Evolutionary conservation across 495 filamentous ascomycete genomes (phyloP).

Genomic region (Platismatia glauca): DNA sequence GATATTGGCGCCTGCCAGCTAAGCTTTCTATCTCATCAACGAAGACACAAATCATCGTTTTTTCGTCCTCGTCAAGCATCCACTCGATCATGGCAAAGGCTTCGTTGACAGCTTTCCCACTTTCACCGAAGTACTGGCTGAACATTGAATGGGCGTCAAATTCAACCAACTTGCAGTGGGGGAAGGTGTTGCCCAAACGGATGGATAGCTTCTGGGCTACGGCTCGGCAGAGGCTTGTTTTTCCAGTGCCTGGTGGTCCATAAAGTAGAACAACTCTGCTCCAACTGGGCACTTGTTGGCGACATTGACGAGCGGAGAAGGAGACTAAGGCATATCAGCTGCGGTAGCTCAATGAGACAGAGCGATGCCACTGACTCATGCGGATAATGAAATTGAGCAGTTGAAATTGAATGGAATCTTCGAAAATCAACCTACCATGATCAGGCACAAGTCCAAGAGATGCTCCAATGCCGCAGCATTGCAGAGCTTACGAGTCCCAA

Average conservation of each 20-base stretch:
- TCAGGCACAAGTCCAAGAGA: conserved; percentile 1
- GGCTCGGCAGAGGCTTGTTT: conserved; percentile 43
- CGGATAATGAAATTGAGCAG: conserved; percentile 39
- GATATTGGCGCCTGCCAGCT: conserved; percentile 36
- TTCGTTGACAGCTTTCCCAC: conserved; percentile 43
- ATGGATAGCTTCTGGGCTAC: conserved; percentile 51
- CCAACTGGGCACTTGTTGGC: conserved; percentile 29
- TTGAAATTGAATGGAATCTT: conserved; percentile 36
- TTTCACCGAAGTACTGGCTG: conserved; percentile 48
- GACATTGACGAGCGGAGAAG: conserved; percentile 28
- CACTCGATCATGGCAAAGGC: conserved; percentile 41
- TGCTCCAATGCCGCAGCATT: neutral
- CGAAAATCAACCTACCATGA: conserved; percentile 37
- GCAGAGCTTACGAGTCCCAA: conserved; percentile 38
- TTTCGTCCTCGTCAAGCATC: conserved; percentile 36
- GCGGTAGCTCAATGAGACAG: neutral
- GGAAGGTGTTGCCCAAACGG: conserved; percentile 38
- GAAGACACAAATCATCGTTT: conserved; percentile 40
- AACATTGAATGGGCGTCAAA: conserved; percentile 44
- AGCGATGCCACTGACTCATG: conserved; percentile 32
- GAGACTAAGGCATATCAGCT: conserved; percentile 24
- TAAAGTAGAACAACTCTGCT: conserved; percentile 40
- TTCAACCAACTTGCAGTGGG: conserved; percentile 38
- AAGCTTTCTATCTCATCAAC: conserved; percentile 52
- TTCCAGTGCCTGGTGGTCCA: conserved; percentile 50